Conservation (phyloP, 441 rosid species). For the Pelargonium cotyledonis region DNA sequence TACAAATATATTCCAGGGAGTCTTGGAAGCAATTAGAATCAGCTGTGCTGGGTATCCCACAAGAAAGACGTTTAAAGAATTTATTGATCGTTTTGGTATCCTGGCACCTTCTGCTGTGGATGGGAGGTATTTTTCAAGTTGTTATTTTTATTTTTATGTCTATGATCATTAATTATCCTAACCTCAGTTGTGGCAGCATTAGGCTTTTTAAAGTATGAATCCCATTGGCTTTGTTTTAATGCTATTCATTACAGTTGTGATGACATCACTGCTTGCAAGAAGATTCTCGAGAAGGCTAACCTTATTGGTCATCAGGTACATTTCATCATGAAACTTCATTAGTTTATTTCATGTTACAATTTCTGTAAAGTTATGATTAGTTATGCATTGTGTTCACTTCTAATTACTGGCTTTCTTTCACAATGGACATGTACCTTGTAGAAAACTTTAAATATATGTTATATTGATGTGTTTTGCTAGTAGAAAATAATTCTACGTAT, state of each 20-base stretch:
- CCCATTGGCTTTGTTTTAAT: slow-evolving; percentile 12
- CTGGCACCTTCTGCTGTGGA: slow-evolving; percentile 48
- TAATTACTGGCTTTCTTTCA: neutral
- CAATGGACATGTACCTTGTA: neutral
- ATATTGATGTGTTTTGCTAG: too few species aligned
- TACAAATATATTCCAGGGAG: slow-evolving; percentile 54
- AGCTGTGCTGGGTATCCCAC: slow-evolving; percentile 98
- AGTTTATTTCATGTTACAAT: neutral
- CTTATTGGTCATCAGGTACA: slow-evolving; percentile 84
- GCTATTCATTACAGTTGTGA: slow-evolving; percentile 38
- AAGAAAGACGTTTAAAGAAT: slow-evolving; percentile 71
- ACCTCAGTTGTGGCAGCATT: slow-evolving; percentile 15
- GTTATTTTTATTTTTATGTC: slow-evolving; percentile 10
- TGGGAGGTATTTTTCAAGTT: slow-evolving; percentile 44
- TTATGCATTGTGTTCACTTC: neutral
- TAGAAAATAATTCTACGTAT: too few species aligned
- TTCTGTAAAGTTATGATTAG: slow-evolving; percentile 1
- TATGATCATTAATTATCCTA: slow-evolving; percentile 8
- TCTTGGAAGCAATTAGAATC: slow-evolving; percentile 97
- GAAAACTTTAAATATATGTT: too few species aligned
- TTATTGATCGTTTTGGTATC: slow-evolving; percentile 58
- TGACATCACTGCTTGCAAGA: slow-evolving; percentile 66
- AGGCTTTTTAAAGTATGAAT: slow-evolving; percentile 10
- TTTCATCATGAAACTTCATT: slow-evolving; percentile 7
- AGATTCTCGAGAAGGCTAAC: slow-evolving; percentile 64